phyloP scores from a whole-genome alignment of 768 basidiomycete genomes.

The Auriculariales sp. region DNA sequence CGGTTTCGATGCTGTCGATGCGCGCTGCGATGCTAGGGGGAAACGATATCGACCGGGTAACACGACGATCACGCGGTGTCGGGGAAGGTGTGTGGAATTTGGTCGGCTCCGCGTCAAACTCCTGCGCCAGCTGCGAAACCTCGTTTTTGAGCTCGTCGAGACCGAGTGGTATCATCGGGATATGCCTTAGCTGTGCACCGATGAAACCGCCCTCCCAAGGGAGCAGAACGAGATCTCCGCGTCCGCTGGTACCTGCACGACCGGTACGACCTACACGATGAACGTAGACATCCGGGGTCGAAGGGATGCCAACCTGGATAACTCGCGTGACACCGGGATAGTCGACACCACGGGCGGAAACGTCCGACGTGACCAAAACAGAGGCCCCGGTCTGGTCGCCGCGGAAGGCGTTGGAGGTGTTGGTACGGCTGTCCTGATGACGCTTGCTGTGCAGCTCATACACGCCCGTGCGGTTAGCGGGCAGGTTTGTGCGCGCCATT shows the following conservation, averaged over 20 bases:
- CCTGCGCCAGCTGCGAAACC: conserved; percentile 28
- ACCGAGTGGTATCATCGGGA: conserved; percentile 54
- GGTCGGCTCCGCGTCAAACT: conserved; percentile 31
- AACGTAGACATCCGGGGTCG: conserved; percentile 54
- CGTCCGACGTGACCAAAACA: conserved; percentile 73
- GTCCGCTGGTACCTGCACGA: conserved; percentile 42
- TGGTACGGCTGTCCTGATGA: conserved; percentile 39
- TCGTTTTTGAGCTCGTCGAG: conserved; percentile 31
- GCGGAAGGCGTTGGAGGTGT: conserved; percentile 46
- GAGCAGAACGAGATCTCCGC: conserved; percentile 67
- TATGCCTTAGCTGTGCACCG: conserved; percentile 39
- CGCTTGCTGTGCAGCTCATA: conserved; percentile 78
- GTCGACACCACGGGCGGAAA: conserved; percentile 80
- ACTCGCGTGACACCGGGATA: conserved; percentile 82
- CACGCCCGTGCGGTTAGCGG: conserved; percentile 38
- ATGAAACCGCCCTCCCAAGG: conserved; percentile 69
- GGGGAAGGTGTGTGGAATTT: conserved; percentile 12
- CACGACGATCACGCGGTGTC: background rate
- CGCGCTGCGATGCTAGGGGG: conserved; percentile 8
- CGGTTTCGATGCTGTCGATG: conserved; percentile 12
- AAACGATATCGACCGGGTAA: conserved; percentile 8
- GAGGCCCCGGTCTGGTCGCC: conserved; percentile 33
- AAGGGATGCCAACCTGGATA: conserved; percentile 79
- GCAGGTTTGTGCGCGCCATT: conserved; percentile 28
- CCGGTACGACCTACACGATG: conserved; percentile 82